Evolutionary conservation across 305 asterid genomes (phyloP).

Genomic region (Solanum hybrid): DNA sequence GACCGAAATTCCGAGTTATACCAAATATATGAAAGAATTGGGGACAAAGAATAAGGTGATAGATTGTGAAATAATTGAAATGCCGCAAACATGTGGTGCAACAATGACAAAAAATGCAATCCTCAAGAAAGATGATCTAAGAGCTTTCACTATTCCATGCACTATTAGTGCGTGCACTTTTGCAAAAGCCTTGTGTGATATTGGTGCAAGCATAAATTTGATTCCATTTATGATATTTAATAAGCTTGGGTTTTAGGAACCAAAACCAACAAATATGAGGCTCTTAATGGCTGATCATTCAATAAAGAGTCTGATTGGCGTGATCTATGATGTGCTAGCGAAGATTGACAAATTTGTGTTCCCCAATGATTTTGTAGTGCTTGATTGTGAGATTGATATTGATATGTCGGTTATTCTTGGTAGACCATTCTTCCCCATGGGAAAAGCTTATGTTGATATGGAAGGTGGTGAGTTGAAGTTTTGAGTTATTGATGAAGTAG

Average conservation of each 20-base stretch:
- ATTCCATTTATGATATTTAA: not conserved
- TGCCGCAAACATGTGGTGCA: not conserved
- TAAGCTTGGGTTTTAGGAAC: not conserved
- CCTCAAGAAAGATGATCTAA: not conserved
- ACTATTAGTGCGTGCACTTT: not conserved
- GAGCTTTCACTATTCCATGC: not conserved
- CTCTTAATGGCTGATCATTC: not conserved
- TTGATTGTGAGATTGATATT: not conserved
- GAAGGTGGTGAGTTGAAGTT: not conserved
- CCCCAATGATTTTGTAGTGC: not conserved
- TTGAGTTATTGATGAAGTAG: not conserved
- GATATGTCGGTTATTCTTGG: not conserved
- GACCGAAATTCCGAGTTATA: not conserved
- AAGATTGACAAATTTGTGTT: not conserved
- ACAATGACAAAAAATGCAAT: not conserved
- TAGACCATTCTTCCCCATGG: not conserved
- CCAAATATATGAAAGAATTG: not conserved
- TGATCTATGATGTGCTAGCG: not conserved
- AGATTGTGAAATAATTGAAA: not conserved
- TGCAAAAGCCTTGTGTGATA: not conserved
- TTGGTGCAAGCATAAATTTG: not conserved
- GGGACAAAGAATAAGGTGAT: not conserved
- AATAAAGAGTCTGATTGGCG: not conserved
- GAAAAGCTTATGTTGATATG: no score
- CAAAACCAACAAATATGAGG: not conserved